Base-by-base conservation (phyloP, 2,329 filamentous ascomycete species). In the Cladosporium sp. region DNA sequence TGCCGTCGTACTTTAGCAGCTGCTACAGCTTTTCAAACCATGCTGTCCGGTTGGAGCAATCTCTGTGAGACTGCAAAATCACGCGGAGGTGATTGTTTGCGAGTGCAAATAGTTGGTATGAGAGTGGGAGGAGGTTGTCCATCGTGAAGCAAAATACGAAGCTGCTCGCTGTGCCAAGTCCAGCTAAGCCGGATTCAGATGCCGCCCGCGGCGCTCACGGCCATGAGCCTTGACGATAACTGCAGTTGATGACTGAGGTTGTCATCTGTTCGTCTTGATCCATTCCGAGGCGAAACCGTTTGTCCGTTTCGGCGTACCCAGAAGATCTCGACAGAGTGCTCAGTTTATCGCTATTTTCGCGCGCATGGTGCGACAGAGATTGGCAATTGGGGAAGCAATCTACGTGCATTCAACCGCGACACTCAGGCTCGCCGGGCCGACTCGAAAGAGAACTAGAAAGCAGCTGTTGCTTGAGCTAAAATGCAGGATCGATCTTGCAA, bases 21-120 rank as follows among this genome's bases (percentile, higher is more conserved):
- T 41, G 49, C 43, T 28, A 46, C 43, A 46, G 49, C 49, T 22
- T 37, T 44, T 52, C 49, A 52, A 42, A 40, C 49, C 49, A 52
- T 52, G 49, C 48, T 50, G 48, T 35, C 48, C 32, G 16, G 48
- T 37, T 37, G 9, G 40, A 11, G 48, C 48, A 43, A 31, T 37
- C 48, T 50, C 13, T 6, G 8, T 3, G 32, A 37, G 32, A 43
- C 40, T 50, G 48, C 48, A 33, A 31, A 8, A 43, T 49, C 28
- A 33, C 31, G 35, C 35, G 35, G 35, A 4, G 10, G 35, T 38
- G 35, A 16, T 40, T 40, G 18, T 34, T 48, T 32, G 45, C 38
- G 28, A 37, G 18, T 50, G 40, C 40, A 16, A 38, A 38, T 38
- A n/a, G 35, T 38, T 7, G n/a, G n/a, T 16, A 14, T 38, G 35